Evolutionary conservation across 257 asterid species (phyloP).

Genomic region (Solanum gandarillasii): DNA sequence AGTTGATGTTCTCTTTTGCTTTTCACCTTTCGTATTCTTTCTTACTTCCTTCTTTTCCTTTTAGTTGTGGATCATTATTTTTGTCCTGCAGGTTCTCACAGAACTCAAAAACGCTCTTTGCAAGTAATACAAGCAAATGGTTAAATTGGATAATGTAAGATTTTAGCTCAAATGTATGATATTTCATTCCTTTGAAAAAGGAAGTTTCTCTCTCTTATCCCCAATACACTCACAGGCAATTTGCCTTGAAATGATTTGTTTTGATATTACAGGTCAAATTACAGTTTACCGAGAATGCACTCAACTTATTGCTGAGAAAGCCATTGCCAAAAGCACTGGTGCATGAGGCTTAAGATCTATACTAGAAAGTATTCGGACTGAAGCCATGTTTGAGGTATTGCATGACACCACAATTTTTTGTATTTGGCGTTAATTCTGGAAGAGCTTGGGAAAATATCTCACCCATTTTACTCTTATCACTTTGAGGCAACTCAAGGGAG

Average conservation of each 20-base stretch:
- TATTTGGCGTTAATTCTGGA: not conserved
- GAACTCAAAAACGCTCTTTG: conserved; percentile 63
- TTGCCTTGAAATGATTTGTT: not conserved
- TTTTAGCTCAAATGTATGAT: too few relatives aligned
- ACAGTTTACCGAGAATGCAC: conserved; percentile 30
- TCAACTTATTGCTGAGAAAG: conserved; percentile 70
- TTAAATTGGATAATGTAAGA: too few relatives aligned
- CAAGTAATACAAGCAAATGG: too few relatives aligned
- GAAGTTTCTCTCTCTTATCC: too few relatives aligned
- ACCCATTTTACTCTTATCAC: not conserved
- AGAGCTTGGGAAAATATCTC: not conserved
- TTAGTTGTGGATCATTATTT: not conserved
- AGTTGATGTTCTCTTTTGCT: not conserved
- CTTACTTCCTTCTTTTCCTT: not conserved
- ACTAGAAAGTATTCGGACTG: too few relatives aligned
- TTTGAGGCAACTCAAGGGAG: not conserved
- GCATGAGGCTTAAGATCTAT: too few relatives aligned
- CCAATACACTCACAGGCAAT: not conserved
- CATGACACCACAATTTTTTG: too few relatives aligned
- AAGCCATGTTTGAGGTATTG: too few relatives aligned
- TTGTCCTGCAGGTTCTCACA: conserved; percentile 20
- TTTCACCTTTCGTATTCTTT: not conserved
- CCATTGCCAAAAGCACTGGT: conserved; percentile 47
- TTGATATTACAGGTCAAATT: conserved; percentile 15
- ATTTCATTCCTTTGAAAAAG: too few relatives aligned